These are phyloP conservation scores for Anacardium occidentale DNA, from an alignment of 345 rosid genomes.

Conservation along the genomic window DNA sequence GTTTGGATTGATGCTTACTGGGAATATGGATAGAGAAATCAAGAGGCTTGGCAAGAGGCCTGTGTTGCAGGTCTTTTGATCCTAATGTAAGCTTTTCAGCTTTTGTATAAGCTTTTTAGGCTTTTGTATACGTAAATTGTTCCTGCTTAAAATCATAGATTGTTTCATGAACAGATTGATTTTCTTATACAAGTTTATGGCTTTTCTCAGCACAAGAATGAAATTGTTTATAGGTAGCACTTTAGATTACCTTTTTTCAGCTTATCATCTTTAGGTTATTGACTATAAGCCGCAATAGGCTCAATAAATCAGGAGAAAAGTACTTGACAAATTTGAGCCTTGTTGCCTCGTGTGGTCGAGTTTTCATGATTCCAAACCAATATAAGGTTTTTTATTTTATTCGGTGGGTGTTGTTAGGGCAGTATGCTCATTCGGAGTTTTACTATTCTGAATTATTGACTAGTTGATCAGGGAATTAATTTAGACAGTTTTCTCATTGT, in stretches of 20 bases:
- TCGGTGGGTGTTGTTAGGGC: too few relatives aligned
- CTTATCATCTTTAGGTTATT: not conserved
- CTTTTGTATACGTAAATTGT: not conserved
- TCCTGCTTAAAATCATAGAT: conserved; percentile 6
- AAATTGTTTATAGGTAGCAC: not conserved
- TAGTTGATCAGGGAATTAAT: too few relatives aligned
- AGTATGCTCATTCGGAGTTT: too few relatives aligned
- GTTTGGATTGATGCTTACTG: conserved; percentile 92
- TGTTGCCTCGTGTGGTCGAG: too few relatives aligned
- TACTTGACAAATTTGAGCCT: too few relatives aligned
- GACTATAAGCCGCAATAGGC: not conserved
- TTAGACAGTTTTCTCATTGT: too few relatives aligned
- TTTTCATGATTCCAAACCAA: too few relatives aligned
- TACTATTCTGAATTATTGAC: too few relatives aligned
- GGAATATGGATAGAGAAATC: conserved; percentile 90
- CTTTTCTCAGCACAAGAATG: not conserved
- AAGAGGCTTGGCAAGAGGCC: conserved; percentile 96
- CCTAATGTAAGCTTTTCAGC: conserved; percentile 9
- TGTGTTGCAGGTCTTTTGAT: conserved; percentile 57
- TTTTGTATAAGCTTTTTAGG: not conserved
- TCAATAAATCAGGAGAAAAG: not conserved
- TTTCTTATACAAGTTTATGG: not conserved
- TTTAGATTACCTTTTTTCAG: not conserved
- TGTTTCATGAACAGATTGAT: conserved; percentile 1
- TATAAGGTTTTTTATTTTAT: too few relatives aligned